A percentile compares a stretch with the other conserved stretches of the same genome.
Evolutionary conservation across 1,139 yeast genomes (phyloP).

Genomic region (Candida tunisiensis): DNA sequence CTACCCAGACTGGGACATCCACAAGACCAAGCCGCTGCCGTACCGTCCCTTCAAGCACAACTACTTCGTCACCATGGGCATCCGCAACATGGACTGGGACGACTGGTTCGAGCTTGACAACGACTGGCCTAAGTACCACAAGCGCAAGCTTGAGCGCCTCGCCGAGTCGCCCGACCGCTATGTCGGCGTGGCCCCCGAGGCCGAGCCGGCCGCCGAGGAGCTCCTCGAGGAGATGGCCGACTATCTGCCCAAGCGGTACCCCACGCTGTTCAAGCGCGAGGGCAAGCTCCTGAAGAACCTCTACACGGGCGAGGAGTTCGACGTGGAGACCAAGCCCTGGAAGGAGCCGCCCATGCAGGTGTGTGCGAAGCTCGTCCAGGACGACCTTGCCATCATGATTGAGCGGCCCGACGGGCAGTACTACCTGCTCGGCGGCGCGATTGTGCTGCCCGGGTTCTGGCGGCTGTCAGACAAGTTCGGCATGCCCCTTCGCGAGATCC

Average conservation of each 20-base stretch:
- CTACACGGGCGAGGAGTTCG: constrained; percentile 34
- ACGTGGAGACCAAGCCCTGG: constrained; percentile 18
- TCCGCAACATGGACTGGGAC: constrained; percentile 29
- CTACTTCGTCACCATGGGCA: constrained; percentile 20
- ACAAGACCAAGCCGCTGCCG: constrained; percentile 26
- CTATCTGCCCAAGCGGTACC: constrained; percentile 42
- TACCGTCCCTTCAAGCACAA: constrained; percentile 47
- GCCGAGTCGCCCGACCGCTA: constrained; percentile 29
- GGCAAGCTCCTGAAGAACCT: constrained; percentile 31
- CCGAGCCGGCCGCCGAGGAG: constrained; percentile 40
- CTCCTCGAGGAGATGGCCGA: constrained; percentile 33
- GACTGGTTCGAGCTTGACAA: constrained; percentile 52
- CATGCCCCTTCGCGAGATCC: constrained; percentile 36
- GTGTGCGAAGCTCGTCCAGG: constrained; percentile 44
- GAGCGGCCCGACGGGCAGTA: constrained; percentile 41
- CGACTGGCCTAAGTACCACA: constrained; percentile 41
- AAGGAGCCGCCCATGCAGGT: constrained; percentile 40
- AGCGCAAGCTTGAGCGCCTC: constrained; percentile 32
- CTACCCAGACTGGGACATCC: neutral
- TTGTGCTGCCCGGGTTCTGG: constrained; percentile 39
- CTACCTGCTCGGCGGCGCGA: constrained; percentile 39
- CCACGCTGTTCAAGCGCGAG: constrained; percentile 26
- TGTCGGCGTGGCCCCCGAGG: constrained; percentile 35
- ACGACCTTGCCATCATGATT: constrained; percentile 50
- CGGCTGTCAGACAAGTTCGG: constrained; percentile 34